Conservation (phyloP, 495 filamentous ascomycete species). For the Penicillium lagena region DNA sequence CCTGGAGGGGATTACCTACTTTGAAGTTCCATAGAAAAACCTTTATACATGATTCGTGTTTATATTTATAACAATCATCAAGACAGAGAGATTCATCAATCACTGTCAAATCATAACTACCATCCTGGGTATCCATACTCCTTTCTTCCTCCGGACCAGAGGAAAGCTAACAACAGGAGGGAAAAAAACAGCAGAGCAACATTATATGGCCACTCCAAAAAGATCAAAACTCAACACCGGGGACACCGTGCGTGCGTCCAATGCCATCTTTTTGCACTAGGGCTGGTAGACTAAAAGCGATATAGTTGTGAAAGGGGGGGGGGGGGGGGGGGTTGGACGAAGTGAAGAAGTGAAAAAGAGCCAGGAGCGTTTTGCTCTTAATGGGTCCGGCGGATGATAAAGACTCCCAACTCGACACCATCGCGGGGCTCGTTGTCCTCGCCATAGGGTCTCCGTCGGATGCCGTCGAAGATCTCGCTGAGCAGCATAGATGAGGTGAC, state of each 20-base stretch:
- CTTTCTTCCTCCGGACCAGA: slow-evolving; percentile 1
- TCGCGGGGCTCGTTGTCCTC: slow-evolving; percentile 37
- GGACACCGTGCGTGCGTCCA: slow-evolving; percentile 12
- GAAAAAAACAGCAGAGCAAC: slow-evolving; percentile 16
- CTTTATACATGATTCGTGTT: slow-evolving; percentile 5
- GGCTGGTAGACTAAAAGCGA: slow-evolving; percentile 9
- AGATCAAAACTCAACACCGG: slow-evolving; percentile 10
- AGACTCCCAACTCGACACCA: slow-evolving; percentile 57
- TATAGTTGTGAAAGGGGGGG: slow-evolving; percentile 8
- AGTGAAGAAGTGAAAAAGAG: neutral
- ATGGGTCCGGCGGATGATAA: slow-evolving; percentile 49
- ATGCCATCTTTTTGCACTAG: slow-evolving; percentile 14
- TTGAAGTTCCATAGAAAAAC: too few relatives aligned
- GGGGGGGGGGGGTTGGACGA: neutral
- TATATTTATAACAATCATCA: slow-evolving; percentile 19
- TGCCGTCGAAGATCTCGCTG: slow-evolving; percentile 58
- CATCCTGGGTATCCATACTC: slow-evolving; percentile 33
- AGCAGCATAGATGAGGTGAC: slow-evolving; percentile 50
- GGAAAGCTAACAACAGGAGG: slow-evolving; percentile 3
- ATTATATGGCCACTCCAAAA: slow-evolving; percentile 11
- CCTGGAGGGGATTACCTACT: too few relatives aligned
- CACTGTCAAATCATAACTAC: slow-evolving; percentile 20
- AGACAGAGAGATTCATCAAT: slow-evolving; percentile 18
- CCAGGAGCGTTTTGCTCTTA: slow-evolving; percentile 8
- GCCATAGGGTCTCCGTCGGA: slow-evolving; percentile 42